These are phyloP conservation scores for Pseudomonodictys pantanalensis DNA, from an alignment of 495 filamentous ascomycete genomes.

Conservation along the genomic window DNA sequence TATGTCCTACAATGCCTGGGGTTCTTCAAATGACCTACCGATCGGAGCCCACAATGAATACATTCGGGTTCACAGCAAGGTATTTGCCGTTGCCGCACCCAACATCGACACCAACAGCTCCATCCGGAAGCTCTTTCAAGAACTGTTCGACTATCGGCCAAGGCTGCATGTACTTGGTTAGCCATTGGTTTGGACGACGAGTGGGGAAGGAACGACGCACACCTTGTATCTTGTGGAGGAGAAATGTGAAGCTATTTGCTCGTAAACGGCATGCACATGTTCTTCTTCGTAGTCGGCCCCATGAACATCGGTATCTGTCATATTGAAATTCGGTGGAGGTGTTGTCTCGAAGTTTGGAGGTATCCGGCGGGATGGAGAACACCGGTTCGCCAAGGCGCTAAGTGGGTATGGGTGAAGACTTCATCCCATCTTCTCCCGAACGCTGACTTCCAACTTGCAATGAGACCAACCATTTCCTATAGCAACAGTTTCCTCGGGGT, in stretches of 20 bases:
- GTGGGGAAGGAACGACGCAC: constrained; percentile 21
- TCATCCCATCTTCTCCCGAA: background rate
- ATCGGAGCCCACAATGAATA: constrained; percentile 87
- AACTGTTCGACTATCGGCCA: constrained; percentile 91
- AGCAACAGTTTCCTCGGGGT: too few relatives aligned
- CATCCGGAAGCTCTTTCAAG: constrained; percentile 61
- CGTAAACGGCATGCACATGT: constrained; percentile 91
- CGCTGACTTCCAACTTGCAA: too few relatives aligned
- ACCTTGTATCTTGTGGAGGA: constrained; percentile 93
- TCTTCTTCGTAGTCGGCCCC: constrained; percentile 67
- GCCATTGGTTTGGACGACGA: too few relatives aligned
- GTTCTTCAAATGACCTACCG: constrained; percentile 50
- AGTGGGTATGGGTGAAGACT: background rate
- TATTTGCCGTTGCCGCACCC: constrained; percentile 98
- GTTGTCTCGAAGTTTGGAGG: background rate
- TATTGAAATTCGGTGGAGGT: background rate
- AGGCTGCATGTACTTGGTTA: constrained; percentile 49
- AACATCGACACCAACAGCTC: constrained; percentile 84
- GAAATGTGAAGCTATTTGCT: constrained; percentile 92
- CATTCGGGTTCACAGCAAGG: constrained; percentile 66
- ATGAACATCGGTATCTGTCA: constrained; percentile 4
- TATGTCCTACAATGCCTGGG: background rate
- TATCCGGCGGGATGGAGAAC: background rate
- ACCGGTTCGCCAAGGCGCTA: background rate
- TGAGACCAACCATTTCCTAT: too few relatives aligned